Conservation (phyloP, 768 basidiomycete species). For the Mycena alexandri region DNA sequence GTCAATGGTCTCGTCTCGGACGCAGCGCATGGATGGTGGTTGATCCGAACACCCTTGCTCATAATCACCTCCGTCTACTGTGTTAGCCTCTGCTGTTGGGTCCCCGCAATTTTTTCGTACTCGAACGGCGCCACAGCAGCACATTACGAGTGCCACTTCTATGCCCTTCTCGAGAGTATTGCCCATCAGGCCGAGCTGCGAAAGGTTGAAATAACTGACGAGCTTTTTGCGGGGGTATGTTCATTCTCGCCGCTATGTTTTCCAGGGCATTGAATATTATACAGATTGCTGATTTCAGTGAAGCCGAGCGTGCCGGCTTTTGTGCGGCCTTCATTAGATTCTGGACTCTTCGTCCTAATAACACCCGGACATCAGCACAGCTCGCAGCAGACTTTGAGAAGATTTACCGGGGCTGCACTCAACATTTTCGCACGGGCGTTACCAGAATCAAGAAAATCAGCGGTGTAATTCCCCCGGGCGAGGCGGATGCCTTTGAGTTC, state of each 20-base stretch:
- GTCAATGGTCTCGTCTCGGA: too few species aligned
- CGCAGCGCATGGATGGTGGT: slow-evolving; percentile 1
- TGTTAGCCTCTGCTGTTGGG: not conserved
- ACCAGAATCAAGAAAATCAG: slow-evolving; percentile 8
- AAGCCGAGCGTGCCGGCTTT: not conserved
- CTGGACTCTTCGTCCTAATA: not conserved
- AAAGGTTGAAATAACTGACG: not conserved
- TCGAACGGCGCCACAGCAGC: not conserved
- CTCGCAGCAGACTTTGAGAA: not conserved
- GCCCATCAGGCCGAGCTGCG: not conserved
- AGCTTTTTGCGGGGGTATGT: not conserved
- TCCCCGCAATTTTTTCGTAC: slow-evolving; percentile 7
- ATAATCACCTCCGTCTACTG: not conserved
- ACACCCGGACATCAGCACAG: not conserved
- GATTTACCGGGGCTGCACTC: not conserved
- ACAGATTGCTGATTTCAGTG: slow-evolving; percentile 12
- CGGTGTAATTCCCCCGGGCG: not conserved
- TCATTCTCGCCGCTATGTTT: not conserved
- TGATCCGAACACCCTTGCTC: not conserved
- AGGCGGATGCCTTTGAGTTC: not conserved
- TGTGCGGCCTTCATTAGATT: not conserved
- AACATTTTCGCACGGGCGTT: slow-evolving; percentile 4
- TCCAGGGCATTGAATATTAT: not conserved
- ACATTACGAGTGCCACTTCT: slow-evolving; percentile 6
- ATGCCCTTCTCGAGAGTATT: not conserved